Conservation (phyloP, 2,329 filamentous ascomycete genomes). For the Beauveria pseudobassiana region DNA sequence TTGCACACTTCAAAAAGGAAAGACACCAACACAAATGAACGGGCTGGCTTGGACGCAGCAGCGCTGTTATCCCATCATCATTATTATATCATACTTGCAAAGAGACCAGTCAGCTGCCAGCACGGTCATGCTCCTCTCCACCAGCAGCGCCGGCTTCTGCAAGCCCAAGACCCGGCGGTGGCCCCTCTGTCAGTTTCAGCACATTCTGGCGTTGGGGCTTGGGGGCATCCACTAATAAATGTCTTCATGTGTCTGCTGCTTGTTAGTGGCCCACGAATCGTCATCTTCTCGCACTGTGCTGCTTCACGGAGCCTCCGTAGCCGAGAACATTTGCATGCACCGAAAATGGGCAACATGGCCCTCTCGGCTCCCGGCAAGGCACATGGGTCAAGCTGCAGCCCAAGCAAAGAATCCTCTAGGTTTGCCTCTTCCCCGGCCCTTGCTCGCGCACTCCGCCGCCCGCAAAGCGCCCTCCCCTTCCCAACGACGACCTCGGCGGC, state of each 20-base stretch:
- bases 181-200: not conserved
- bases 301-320: not conserved
- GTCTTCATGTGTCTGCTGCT: not conserved
- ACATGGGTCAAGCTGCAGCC: not conserved
- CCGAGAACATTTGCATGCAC: not conserved
- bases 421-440: not conserved
- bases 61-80: not conserved
- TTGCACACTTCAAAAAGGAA: too few relatives aligned
- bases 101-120: slow-evolving; percentile 1
- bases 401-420: not conserved
- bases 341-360: not conserved
- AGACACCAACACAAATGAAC: not conserved
- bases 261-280: not conserved
- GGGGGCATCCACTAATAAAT: not conserved
- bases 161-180: not conserved
- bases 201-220: not conserved
- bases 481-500: slow-evolving; percentile 9
- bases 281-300: not conserved
- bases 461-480: not conserved
- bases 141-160: not conserved
- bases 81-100: slow-evolving; percentile 3
- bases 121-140: not conserved
- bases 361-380: not conserved
- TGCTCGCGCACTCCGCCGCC: not conserved
- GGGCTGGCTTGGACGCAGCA: too few relatives aligned